A percentile compares a stretch with the other conserved stretches of the same genome.
Evolutionary conservation across 2,329 filamentous ascomycete genomes (phyloP).

Genomic region (Cercospora berteroae): DNA sequence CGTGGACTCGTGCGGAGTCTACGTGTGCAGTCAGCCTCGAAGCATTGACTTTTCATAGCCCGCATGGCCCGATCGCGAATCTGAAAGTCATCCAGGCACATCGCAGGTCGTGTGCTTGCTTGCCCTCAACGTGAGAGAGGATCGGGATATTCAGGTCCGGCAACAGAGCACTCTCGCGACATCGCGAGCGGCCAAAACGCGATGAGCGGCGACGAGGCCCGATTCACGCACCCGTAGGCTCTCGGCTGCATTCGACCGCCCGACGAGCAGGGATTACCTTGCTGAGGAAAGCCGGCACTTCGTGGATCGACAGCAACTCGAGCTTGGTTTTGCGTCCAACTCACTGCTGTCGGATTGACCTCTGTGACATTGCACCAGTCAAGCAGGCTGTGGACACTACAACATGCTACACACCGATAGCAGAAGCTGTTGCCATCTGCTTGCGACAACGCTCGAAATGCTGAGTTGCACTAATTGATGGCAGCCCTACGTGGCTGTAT

Average conservation of each 20-base stretch:
- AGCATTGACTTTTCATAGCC: not conserved
- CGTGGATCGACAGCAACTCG: not conserved
- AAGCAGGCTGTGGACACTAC: not conserved
- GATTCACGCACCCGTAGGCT: not conserved
- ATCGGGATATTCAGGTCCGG: not conserved
- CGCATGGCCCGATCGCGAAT: not conserved
- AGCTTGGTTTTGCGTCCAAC: not conserved
- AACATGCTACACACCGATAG: conserved; percentile 6
- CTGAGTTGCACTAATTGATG: not conserved
- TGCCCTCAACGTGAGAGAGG: not conserved
- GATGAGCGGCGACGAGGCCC: not conserved
- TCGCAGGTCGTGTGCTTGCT: not conserved
- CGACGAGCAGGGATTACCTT: not conserved
- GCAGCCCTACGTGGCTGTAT: conserved; percentile 5
- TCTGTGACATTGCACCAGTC: not conserved
- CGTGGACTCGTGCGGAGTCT: not conserved
- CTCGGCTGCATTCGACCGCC: not conserved
- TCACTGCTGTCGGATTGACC: not conserved
- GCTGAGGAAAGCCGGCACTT: not conserved
- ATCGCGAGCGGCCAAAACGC: not conserved
- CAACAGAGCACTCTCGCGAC: not conserved
- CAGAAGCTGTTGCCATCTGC: not conserved
- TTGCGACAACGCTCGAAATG: not conserved
- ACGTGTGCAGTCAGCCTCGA: not conserved
- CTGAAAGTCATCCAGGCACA: not conserved